A percentile compares a stretch with the other conserved stretches of the same genome.
Conservation (phyloP, 2,329 filamentous ascomycete species). For the Dendrostoma leiphaemia region DNA sequence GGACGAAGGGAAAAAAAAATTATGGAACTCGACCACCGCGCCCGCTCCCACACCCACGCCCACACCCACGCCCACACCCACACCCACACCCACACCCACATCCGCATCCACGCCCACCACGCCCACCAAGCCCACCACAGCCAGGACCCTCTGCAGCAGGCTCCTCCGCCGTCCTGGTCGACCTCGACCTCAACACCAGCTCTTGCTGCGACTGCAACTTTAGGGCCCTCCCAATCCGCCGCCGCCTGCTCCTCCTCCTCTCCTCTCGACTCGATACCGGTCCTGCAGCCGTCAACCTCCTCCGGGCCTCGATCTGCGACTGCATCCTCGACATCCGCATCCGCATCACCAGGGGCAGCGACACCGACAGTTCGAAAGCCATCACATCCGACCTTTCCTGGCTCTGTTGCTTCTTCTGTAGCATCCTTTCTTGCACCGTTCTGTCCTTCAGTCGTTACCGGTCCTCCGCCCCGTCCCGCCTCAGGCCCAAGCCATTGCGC, state of each 20-base stretch:
- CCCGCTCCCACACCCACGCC: neutral
- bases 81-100: neutral
- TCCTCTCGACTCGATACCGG: neutral
- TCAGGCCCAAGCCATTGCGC: neutral
- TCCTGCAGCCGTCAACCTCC: neutral
- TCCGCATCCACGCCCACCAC: neutral
- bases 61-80: neutral
- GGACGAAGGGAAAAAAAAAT: neutral
- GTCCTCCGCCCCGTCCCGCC: neutral
- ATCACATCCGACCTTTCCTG: conserved; percentile 3
- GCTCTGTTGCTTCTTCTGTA: conserved; percentile 1
- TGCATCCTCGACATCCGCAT: conserved; percentile 4
- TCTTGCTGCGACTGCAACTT: neutral
- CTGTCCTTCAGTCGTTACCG: neutral
- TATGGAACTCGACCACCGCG: neutral
- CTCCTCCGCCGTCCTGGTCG: too few relatives aligned
- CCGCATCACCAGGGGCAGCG: neutral
- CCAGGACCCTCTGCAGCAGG: too few relatives aligned
- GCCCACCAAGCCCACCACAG: neutral
- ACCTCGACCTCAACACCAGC: neutral
- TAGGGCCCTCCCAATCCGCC: neutral
- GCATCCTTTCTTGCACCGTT: neutral
- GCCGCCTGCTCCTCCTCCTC: neutral
- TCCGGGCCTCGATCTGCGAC: neutral
- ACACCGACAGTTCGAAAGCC: neutral